A percentile compares a stretch with the other conserved stretches of the same genome.
Conservation (phyloP, 1,284 basidiomycete genomes). For the Pseudozyma sp. region DNA sequence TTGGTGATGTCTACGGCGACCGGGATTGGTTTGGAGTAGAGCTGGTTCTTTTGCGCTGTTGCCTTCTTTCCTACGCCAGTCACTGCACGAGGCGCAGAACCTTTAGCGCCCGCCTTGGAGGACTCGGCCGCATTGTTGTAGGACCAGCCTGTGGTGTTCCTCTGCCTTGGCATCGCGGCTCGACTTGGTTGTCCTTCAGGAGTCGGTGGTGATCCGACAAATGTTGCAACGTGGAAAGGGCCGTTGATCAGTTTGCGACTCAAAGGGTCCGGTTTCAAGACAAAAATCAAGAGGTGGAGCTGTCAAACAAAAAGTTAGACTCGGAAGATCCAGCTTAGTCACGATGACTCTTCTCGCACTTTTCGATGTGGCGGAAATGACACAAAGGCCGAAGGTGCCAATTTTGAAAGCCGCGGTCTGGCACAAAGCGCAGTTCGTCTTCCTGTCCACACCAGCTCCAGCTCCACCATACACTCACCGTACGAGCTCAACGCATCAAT, state of each 20-base stretch:
- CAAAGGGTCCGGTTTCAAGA: no score
- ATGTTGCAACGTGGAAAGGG: neutral
- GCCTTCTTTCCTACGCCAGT: constrained; percentile 61
- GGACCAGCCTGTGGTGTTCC: constrained; percentile 48
- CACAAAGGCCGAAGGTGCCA: constrained; percentile 7
- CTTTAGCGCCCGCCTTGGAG: constrained; percentile 20
- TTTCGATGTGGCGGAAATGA: constrained; percentile 14
- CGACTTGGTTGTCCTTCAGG: no score
- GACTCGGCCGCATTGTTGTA: constrained; percentile 46
- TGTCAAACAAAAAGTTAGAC: constrained; percentile 1
- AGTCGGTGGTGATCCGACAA: neutral
- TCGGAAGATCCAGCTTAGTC: constrained; percentile 25
- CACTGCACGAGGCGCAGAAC: constrained; percentile 14
- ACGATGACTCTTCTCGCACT: constrained; percentile 23
- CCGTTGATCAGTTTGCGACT: neutral
- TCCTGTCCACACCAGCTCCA: neutral
- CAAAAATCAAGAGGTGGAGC: constrained; percentile 29
- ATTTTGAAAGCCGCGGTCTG: constrained; percentile 24
- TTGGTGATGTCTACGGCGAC: constrained; percentile 19
- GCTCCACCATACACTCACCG: neutral
- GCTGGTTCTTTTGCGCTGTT: constrained; percentile 50
- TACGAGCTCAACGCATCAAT: neutral
- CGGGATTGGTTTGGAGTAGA: constrained; percentile 56
- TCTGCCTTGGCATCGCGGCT: constrained; percentile 34
- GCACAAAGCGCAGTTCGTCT: constrained; percentile 16